These are phyloP conservation scores for Hymenoscyphus fructigenus DNA, from an alignment of 2,329 filamentous ascomycete genomes.

Conservation along the genomic window DNA sequence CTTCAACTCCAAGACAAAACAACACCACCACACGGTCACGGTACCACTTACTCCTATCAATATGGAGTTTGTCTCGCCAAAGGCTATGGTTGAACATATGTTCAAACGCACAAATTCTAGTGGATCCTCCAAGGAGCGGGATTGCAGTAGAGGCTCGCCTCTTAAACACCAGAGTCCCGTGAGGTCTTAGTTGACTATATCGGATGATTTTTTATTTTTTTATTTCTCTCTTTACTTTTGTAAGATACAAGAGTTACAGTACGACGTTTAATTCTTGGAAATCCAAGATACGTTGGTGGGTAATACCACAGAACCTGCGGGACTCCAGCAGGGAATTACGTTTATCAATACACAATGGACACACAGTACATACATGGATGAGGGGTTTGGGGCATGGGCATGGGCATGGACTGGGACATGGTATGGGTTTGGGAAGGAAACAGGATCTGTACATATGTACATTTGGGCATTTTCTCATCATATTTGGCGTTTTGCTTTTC, in stretches of 20 bases:
- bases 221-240: not conserved
- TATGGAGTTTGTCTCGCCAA: constrained; percentile 62
- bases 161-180: constrained; percentile 4
- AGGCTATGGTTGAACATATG: constrained; percentile 61
- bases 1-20: constrained; percentile 40
- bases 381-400: not conserved
- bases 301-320: constrained; percentile 1
- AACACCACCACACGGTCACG: constrained; percentile 49
- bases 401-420: not conserved
- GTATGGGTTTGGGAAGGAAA: not conserved
- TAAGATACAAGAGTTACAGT: constrained; percentile 8
- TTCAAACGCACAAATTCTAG: constrained; percentile 50
- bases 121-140: constrained; percentile 24
- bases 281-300: not conserved
- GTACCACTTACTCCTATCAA: constrained; percentile 52
- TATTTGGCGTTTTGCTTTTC: not conserved
- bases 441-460: not conserved
- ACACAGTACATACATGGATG: constrained; percentile 8
- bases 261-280: not conserved
- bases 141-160: constrained; percentile 11
- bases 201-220: not conserved
- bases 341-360: not conserved
- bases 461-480: not conserved
- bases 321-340: not conserved
- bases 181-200: constrained; percentile 1